Evolutionary conservation across 2,329 filamentous ascomycete species (phyloP), one percentile per base, ranked within the genome.

Genomic region (Monilinia polystroma): DNA sequence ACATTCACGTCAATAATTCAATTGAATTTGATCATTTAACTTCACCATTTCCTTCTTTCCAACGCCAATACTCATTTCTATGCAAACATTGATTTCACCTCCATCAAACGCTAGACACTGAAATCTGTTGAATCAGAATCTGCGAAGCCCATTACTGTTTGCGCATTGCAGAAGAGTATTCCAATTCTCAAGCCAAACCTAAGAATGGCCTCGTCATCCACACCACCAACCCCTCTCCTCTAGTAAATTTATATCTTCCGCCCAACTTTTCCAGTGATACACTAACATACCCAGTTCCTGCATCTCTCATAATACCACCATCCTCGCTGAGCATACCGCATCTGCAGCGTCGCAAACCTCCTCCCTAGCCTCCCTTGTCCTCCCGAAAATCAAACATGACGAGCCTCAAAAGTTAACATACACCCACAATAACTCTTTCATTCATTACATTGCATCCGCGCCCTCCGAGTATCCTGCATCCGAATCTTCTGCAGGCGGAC

Each of bases 371-470:
- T 95, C 93, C 55, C 84, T 97, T 74, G 93, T 99, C 81, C 92
- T 99, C 55, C 95, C 96, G 67, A 97, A 97, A 79, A 96, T 99
- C 82, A 84, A 85, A 66, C 95, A 99, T 81, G 80, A 83, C 70
- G 81, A 84, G 41, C 84, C 93, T 0, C 88, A 96, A 76, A 97
- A 97, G 80, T 87, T 96, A 72, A 98, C 94, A 65, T 97, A 96
- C 81, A 96, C 92, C 52, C 93, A 97, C 79, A 91, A 93, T 80
- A 83, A 89, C 68, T 89, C 96, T 78, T 92, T 95, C 83, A 95
- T 98, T 79, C 94, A 99, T 84, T 97, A 96, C 83, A 90, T 98
- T 76, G 87, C 93, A 75, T 91, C 95, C 76, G 88, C 92, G 0
- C 89, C 92, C 12, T 89, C 88, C 3, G 85, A 85, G 73, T 85